Evolutionary conservation across 2,329 filamentous ascomycete species (phyloP).

Genomic region (Pezicula radicicola): DNA sequence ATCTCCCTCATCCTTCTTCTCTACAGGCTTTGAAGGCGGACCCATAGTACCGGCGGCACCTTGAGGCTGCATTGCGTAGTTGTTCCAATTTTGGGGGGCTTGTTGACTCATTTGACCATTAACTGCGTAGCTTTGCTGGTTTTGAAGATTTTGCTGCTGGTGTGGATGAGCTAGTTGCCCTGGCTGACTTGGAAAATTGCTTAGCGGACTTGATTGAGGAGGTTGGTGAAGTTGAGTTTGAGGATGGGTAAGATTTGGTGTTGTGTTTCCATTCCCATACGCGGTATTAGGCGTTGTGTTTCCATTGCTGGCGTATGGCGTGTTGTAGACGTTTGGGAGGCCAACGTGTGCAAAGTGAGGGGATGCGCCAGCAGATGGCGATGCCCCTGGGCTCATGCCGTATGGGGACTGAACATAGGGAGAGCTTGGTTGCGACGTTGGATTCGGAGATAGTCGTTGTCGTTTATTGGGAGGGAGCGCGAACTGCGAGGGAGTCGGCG

Average conservation of each 20-base stretch:
- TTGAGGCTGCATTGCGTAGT: slow-evolving; percentile 31
- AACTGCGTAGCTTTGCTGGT: slow-evolving; percentile 1
- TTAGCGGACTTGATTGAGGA: not conserved
- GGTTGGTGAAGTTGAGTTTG: slow-evolving; percentile 13
- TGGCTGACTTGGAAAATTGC: slow-evolving; percentile 11
- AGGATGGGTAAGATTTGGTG: slow-evolving; percentile 19
- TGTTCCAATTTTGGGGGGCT: slow-evolving; percentile 13
- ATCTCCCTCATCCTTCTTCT: slow-evolving; percentile 62
- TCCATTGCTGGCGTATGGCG: slow-evolving; percentile 29
- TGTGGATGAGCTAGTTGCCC: not conserved
- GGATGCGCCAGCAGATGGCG: slow-evolving; percentile 20
- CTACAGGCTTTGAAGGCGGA: slow-evolving; percentile 58
- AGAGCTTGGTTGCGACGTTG: slow-evolving; percentile 63
- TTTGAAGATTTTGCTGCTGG: slow-evolving; percentile 26
- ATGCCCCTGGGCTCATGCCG: slow-evolving; percentile 41
- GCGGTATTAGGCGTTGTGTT: slow-evolving; percentile 7
- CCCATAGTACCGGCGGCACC: slow-evolving; percentile 45
- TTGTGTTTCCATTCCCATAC: slow-evolving; percentile 7
- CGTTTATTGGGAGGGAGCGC: slow-evolving; percentile 69
- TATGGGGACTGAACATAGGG: slow-evolving; percentile 55
- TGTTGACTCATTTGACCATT: too few relatives aligned
- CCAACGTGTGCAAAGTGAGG: slow-evolving; percentile 28
- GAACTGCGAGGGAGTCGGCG: slow-evolving; percentile 54
- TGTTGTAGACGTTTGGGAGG: slow-evolving; percentile 27
- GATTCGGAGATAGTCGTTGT: slow-evolving; percentile 66